phyloP scores from a whole-genome alignment of 2,329 filamentous ascomycete genomes.

The Paraconiothyrium brasiliense region DNA sequence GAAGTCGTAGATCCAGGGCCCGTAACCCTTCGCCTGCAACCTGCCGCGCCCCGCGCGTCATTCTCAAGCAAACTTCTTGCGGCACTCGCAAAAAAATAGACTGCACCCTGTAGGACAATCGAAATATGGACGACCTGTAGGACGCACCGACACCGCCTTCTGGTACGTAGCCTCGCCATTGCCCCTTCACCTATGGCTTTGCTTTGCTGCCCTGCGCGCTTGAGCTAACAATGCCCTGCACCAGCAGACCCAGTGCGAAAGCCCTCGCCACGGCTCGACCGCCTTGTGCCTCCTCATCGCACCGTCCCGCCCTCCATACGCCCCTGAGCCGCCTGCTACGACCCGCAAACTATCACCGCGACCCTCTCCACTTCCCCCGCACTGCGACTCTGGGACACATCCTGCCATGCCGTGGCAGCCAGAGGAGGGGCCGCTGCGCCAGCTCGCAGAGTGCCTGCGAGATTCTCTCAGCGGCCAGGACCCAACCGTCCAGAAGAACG shows the following conservation, averaged over 20 bases:
- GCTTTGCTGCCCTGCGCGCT: conserved; percentile 27
- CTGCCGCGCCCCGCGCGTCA: conserved; percentile 42
- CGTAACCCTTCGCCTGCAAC: conserved; percentile 32
- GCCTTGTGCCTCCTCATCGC: conserved; percentile 22
- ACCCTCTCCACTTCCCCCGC: conserved; percentile 21
- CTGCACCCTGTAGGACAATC: conserved; percentile 26
- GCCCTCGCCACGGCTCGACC: conserved; percentile 33
- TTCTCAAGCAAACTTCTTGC: conserved; percentile 43
- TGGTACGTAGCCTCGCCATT: conserved; percentile 41
- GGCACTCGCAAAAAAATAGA: conserved; percentile 33
- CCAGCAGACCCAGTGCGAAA: conserved; percentile 40
- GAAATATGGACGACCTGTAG: conserved; percentile 48
- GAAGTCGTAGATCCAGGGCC: conserved; percentile 27
- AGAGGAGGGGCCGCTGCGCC: conserved; percentile 82
- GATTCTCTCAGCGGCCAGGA: conserved; percentile 91
- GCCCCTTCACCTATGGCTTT: conserved; percentile 33
- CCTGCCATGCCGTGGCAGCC: conserved; percentile 91
- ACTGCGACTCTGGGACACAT: conserved; percentile 21
- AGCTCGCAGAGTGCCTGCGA: conserved; percentile 87
- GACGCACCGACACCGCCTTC: conserved; percentile 40
- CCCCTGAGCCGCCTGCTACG: conserved; percentile 17
- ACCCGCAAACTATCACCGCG: conserved; percentile 2
- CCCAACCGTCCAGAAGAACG: conserved; percentile 83
- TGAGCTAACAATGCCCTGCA: conserved; percentile 44
- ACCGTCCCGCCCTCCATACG: conserved; percentile 17